Evolutionary conservation across 2,329 filamentous ascomycete genomes (phyloP).

Genomic region (Xylariomycetidae sp.): DNA sequence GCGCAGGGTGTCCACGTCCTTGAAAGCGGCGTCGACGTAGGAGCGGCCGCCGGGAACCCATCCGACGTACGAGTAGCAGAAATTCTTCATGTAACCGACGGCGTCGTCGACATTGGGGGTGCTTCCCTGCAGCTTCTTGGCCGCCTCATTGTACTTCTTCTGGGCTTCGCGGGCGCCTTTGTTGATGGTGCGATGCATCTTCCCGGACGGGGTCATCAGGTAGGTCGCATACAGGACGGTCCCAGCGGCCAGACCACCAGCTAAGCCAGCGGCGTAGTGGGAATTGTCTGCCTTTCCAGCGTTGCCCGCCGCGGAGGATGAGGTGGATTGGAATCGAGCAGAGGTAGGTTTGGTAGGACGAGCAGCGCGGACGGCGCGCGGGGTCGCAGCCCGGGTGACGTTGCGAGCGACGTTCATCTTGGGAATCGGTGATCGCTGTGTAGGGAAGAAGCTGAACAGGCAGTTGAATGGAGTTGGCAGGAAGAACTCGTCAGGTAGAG

Average conservation of each 20-base stretch:
- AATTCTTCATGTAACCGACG: slow-evolving; percentile 57
- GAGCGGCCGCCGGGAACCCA: slow-evolving; percentile 65
- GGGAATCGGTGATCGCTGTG: background rate
- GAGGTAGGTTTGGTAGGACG: slow-evolving; percentile 14
- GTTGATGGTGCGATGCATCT: slow-evolving; percentile 36
- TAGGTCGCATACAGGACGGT: slow-evolving; percentile 37
- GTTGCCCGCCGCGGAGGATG: slow-evolving; percentile 20
- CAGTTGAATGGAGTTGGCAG: too few relatives aligned
- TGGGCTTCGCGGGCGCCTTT: slow-evolving; percentile 48
- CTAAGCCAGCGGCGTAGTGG: slow-evolving; percentile 34
- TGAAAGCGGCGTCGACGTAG: slow-evolving; percentile 64
- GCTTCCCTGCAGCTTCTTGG: slow-evolving; percentile 53
- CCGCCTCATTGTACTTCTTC: slow-evolving; percentile 53
- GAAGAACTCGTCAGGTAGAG: too few relatives aligned
- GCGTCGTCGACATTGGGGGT: slow-evolving; percentile 63
- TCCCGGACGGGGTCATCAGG: slow-evolving; percentile 38
- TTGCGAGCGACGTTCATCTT: slow-evolving; percentile 11
- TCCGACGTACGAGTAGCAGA: slow-evolving; percentile 61
- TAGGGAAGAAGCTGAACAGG: background rate
- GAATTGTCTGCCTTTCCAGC: slow-evolving; percentile 16
- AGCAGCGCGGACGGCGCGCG: slow-evolving; percentile 8
- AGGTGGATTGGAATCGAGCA: slow-evolving; percentile 37
- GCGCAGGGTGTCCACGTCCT: slow-evolving; percentile 63
- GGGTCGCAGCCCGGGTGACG: slow-evolving; percentile 5
- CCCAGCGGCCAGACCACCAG: slow-evolving; percentile 38